A percentile compares a stretch with the other conserved stretches of the same genome.
Conservation (phyloP, 2,329 filamentous ascomycete species). For the Fusarium nygamai region DNA sequence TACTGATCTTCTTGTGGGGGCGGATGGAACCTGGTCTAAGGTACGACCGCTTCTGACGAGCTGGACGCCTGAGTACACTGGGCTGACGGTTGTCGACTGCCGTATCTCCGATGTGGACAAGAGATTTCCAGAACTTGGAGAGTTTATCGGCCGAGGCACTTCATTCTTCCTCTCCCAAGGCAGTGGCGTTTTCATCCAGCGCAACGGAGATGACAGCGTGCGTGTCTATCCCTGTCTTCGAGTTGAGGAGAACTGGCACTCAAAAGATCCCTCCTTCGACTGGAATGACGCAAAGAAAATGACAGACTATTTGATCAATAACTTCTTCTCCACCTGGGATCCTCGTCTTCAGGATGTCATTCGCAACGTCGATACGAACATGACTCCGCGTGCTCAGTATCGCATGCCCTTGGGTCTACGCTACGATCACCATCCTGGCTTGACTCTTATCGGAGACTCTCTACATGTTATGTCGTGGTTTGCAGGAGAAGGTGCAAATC, state of each 20-base stretch:
- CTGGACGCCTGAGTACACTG: not conserved
- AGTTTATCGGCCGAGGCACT: not conserved
- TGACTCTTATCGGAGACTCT: not conserved
- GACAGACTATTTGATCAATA: not conserved
- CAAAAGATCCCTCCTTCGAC: not conserved
- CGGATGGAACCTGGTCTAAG: not conserved
- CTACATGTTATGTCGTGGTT: not conserved
- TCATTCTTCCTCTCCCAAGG: not conserved
- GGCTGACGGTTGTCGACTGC: not conserved
- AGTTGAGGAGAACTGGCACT: not conserved
- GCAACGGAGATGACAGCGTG: not conserved
- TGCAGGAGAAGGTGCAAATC: not conserved
- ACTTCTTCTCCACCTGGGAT: not conserved
- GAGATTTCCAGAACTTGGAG: not conserved
- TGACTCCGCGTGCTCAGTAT: not conserved
- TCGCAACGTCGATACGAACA: not conserved
- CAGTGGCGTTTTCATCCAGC: not conserved
- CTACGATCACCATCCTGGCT: accelerated
- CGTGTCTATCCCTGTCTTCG: not conserved
- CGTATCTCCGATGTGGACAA: not conserved
- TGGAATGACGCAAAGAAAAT: not conserved
- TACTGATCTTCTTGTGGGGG: not conserved
- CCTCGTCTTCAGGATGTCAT: not conserved
- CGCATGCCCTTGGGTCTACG: not conserved
- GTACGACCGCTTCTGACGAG: not conserved